A percentile compares a stretch with the other conserved stretches of the same genome.
These are phyloP conservation scores for Odontarrhena argentea DNA, from an alignment of 345 rosid genomes.

Conservation along the genomic window DNA sequence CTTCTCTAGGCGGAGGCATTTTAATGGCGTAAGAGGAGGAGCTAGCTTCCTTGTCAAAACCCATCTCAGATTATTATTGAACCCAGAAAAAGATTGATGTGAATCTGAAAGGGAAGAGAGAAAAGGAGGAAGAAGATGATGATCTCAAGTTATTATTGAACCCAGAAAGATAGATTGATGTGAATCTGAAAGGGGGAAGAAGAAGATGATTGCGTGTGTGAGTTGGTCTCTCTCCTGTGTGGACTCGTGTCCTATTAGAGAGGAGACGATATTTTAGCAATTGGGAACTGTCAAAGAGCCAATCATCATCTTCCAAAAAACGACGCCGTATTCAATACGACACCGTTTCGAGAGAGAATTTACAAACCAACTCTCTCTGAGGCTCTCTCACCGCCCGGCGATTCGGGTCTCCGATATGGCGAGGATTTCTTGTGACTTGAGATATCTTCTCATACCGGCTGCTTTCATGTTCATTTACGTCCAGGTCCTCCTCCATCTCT, in stretches of 20 bases:
- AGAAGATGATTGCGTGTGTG: too few species aligned
- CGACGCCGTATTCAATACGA: too few species aligned
- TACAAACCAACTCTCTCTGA: too few species aligned
- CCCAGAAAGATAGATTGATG: too few species aligned
- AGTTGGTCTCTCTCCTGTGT: too few species aligned
- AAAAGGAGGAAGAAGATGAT: too few species aligned
- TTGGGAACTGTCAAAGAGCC: not conserved
- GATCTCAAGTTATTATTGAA: too few species aligned
- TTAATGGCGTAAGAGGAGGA: slow-evolving; percentile 48
- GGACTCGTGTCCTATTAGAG: not conserved
- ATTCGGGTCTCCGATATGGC: slow-evolving; percentile 40
- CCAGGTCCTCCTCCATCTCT: slow-evolving; percentile 55
- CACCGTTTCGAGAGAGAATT: too few species aligned
- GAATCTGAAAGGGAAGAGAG: not conserved
- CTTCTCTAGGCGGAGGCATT: slow-evolving; percentile 48
- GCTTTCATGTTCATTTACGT: slow-evolving; percentile 73
- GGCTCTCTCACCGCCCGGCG: not conserved
- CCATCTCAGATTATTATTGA: slow-evolving; percentile 41
- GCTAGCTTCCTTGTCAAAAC: slow-evolving; percentile 44
- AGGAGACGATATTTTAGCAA: too few species aligned
- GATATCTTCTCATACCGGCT: slow-evolving; percentile 77
- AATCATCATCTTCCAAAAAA: too few species aligned
- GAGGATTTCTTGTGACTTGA: slow-evolving; percentile 60
- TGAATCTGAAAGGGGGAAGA: too few species aligned
- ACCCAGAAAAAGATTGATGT: not conserved